Percentiles rank a stretch among this genome's conserved stretches.
These are phyloP conservation scores for Apiotrichum siamense DNA, from an alignment of 1,284 basidiomycete species.

Conservation along the genomic window DNA sequence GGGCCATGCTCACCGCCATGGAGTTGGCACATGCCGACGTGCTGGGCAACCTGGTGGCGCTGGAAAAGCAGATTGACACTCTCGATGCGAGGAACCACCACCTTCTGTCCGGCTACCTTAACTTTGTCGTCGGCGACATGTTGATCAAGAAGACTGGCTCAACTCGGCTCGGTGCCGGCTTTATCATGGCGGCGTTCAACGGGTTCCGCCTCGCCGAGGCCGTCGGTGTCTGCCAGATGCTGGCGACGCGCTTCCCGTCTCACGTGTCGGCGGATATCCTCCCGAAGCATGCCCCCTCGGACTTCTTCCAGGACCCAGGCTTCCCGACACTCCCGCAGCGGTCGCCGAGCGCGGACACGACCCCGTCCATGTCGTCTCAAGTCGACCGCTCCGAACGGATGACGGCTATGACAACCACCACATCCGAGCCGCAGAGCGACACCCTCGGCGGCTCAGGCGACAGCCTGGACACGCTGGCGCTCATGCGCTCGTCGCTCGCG, in stretches of 20 bases:
- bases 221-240: constrained; percentile 17
- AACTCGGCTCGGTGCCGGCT: constrained; percentile 14
- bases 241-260: constrained; percentile 14
- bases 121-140: constrained; percentile 13
- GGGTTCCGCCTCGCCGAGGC: constrained; percentile 9
- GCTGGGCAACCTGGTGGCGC: not conserved
- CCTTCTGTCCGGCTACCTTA: constrained; percentile 22
- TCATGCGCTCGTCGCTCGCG: constrained; percentile 35
- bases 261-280: constrained; percentile 8
- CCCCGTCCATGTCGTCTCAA: not conserved
- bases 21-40: constrained; percentile 2
- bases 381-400: not conserved
- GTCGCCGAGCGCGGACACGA: constrained; percentile 5
- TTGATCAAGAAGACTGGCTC: constrained; percentile 14
- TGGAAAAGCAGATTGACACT: constrained; percentile 17
- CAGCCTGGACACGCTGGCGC: constrained; percentile 15
- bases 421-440: not conserved
- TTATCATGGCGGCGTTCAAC: constrained; percentile 12
- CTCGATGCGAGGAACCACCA: constrained; percentile 12
- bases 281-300: constrained; percentile 5
- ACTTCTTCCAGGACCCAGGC: constrained; percentile 7
- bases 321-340: constrained; percentile 3
- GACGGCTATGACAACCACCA: not conserved
- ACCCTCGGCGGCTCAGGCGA: not conserved
- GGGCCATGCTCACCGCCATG: constrained; percentile 6